phyloP scores from a whole-genome alignment of 1,284 basidiomycete genomes.

The Leccinum ambiguum region DNA sequence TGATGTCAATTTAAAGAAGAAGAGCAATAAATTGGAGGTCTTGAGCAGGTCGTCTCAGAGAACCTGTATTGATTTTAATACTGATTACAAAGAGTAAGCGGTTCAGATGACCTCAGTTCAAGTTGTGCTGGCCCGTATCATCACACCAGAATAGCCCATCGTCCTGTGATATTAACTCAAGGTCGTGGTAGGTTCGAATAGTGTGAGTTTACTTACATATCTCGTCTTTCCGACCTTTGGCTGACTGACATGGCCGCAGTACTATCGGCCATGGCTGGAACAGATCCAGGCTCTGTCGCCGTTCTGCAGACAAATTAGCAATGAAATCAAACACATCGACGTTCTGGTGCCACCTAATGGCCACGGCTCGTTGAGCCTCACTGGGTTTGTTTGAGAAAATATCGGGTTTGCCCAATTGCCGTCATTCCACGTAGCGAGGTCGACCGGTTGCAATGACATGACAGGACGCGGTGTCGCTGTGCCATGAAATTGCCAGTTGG shows the following conservation, averaged over 20 bases:
- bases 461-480: conserved; percentile 4
- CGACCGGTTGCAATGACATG: conserved; percentile 20
- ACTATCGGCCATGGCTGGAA: conserved; percentile 49
- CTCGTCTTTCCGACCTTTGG: conserved; percentile 44
- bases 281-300: conserved; percentile 54
- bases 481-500: neutral
- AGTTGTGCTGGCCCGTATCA: too few species aligned
- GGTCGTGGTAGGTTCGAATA: neutral
- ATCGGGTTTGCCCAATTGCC: conserved; percentile 16
- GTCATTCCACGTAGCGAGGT: conserved; percentile 31
- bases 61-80: too few species aligned
- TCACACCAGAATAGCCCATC: conserved; percentile 50
- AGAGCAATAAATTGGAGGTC: too few species aligned
- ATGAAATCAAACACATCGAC: neutral
- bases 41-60: too few species aligned
- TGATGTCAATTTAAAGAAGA: too few species aligned
- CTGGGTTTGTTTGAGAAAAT: conserved; percentile 36
- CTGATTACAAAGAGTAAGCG: too few species aligned
- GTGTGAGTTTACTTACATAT: conserved; percentile 37
- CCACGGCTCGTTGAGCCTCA: conserved; percentile 51
- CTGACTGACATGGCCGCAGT: conserved; percentile 44
- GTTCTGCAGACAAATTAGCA: conserved; percentile 32
- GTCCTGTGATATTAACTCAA: neutral
- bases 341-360: conserved; percentile 33
- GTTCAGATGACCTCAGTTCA: too few species aligned